Base-by-base conservation (phyloP, 768 basidiomycete genomes). In the Psilocybe subaeruginosa region DNA sequence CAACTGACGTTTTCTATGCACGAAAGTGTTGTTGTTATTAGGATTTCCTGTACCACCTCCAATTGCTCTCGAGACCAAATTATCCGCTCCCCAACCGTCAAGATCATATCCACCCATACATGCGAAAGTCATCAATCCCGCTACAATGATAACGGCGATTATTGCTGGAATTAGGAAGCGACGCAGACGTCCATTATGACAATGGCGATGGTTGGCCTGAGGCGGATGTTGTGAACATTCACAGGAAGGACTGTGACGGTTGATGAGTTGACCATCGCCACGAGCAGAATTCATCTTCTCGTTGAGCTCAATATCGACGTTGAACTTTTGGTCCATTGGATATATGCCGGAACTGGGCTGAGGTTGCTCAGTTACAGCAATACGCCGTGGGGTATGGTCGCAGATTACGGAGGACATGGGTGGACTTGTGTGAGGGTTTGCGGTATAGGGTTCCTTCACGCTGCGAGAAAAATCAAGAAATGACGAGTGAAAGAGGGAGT, bases 1-100 rank as follows among this genome's bases (percentile, higher is more conserved):
- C 41, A 0, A 76, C 77, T 59, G 53, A 85, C 83, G 58, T 71
- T 85, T 84, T 23, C 74, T 63, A 6, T 76, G 35, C 4, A 78
- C 73, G 59, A 85, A 83, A 8, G 70, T 62, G 5, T 67, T 64
- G n/a, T 59, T 60, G n/a, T 46, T 39, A 8, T 56, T 45, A 23
- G 23, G 23, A 23, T 39, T 62, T 0, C 47, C 58, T 3, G 62
- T 56, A 29, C 59, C 64, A 17, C 51, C 54, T 54, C 54, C 68
- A 45, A 70, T 60, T 51, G 77, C 77, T 61, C 80, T 74, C 54
- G 70, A 73, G 4, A 73, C 61, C 0, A 79, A 66, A 0, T 66
- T 68, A 14, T 73, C 73, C 1, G 67, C 35, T 14, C 61, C 61
- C 63, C 70, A 46, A 56, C 68, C 56, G 43, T 55, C 7, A 60